Evolutionary conservation across 257 asterid genomes (phyloP), one percentile per base, ranked within the genome.

Genomic region (Salvia splendens): DNA sequence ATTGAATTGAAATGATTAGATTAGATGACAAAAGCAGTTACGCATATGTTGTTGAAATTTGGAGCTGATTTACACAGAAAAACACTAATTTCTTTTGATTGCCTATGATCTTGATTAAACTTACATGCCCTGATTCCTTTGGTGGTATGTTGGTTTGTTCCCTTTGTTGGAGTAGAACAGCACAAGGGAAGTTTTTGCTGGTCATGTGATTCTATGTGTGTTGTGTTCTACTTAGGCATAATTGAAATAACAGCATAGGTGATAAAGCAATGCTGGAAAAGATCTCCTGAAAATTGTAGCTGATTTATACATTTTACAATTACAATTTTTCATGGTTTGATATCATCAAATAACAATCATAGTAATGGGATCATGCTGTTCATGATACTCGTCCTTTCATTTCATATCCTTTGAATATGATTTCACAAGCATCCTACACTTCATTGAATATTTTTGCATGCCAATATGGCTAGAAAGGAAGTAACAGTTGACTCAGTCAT

Each of bases 141-240:
- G 6, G 38, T 33, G 38, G 6, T 33, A 3, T 33, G 6, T 33
- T 33, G 5, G 38, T 33, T 33, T 33, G 38, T 33, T 3, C 38
- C 38, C 38, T 33, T 33, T 33, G 35, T 17, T 67, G 67, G 48
- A 40, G 46, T 40, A 46, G 61, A 32, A 64, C 24, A 24, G 11
- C 7, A 30, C 38, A 24, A 10, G 3, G 32, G 4, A 36, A 24
- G 30, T 15, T 24, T 17, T 55, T 14, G 24, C 10, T 67, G 55
- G 17, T 43, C 53, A 8, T 43, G 33, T 55, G 49, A 56, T 38
- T 50, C 16, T 50, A n/a, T 4, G 41, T 49, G 6, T 11, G 3
- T 4, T 35, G 6, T 11, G 6, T 8, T 49, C 6, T 64, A 33
- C 41, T 42, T 24, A 36, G 68, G 47, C 15, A n/a, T 36, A 69